A percentile compares a stretch with the other conserved stretches of the same genome.
Evolutionary conservation across 345 rosid species (phyloP).

Genomic region (Linum trigynum): DNA sequence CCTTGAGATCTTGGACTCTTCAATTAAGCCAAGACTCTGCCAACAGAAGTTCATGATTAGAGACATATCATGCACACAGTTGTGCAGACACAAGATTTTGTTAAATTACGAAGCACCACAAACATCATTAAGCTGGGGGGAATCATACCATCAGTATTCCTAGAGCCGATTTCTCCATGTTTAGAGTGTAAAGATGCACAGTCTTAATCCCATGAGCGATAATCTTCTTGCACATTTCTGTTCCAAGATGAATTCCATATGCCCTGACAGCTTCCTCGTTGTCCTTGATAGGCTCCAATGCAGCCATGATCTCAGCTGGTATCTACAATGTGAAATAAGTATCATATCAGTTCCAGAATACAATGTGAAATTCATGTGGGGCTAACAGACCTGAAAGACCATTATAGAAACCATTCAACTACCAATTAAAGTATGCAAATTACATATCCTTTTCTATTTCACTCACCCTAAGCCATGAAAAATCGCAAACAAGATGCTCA

Average conservation of each 20-base stretch:
- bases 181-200: constrained; percentile 80
- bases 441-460: not conserved
- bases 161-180: constrained; percentile 91
- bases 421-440: not conserved
- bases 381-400: not conserved
- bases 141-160: constrained; percentile 64
- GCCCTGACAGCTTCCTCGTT: constrained; percentile 95
- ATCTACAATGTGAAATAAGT: constrained; percentile 35
- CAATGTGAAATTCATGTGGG: not conserved
- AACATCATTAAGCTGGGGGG: constrained; percentile 1
- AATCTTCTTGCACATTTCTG: constrained; percentile 96
- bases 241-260: constrained; percentile 86
- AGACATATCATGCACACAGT: not conserved
- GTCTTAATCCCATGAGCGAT: constrained; percentile 82
- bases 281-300: constrained; percentile 92
- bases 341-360: not conserved
- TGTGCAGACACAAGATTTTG: not conserved
- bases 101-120: not conserved
- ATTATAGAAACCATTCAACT: not conserved
- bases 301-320: constrained; percentile 74
- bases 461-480: not conserved
- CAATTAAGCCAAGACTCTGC: constrained; percentile 93
- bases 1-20: constrained; percentile 73
- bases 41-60: constrained; percentile 23
- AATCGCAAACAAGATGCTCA: not conserved